These are phyloP conservation scores for Musa schizocarpa DNA, from an alignment of 176 grass and related monocot genomes.

Conservation along the genomic window DNA sequence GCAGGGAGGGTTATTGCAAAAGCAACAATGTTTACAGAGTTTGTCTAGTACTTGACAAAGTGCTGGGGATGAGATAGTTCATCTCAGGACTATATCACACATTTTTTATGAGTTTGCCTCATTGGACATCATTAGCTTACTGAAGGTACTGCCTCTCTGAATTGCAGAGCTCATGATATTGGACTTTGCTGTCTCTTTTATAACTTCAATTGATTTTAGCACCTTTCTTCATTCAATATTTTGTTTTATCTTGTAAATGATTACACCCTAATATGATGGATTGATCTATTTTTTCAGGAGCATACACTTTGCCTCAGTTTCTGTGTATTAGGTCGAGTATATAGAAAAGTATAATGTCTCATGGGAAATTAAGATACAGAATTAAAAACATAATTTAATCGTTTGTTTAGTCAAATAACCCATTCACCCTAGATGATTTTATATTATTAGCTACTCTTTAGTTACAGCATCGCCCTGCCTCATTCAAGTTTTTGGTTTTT, in stretches of 20 bases:
- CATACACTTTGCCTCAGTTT: too few species aligned
- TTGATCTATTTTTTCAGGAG: too few species aligned
- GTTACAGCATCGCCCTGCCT: too few species aligned
- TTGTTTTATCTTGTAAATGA: not conserved
- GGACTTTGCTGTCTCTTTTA: not conserved
- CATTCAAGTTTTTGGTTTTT: too few species aligned
- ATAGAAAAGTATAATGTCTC: too few species aligned
- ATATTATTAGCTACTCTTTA: too few species aligned
- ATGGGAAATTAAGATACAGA: too few species aligned
- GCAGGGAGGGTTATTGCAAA: conserved; percentile 32
- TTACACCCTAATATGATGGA: too few species aligned
- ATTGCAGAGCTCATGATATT: not conserved
- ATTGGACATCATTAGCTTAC: not conserved
- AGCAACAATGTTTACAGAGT: conserved; percentile 24
- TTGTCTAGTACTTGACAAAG: conserved; percentile 34
- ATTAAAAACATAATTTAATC: too few species aligned
- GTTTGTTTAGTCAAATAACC: too few species aligned
- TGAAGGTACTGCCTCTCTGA: not conserved
- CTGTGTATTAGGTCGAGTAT: too few species aligned
- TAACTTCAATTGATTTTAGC: not conserved
- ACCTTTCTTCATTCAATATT: not conserved
- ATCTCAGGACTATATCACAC: not conserved
- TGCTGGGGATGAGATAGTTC: conserved; percentile 39
- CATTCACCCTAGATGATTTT: too few species aligned
- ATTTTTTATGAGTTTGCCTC: not conserved